Conservation (phyloP, 805 yeast species). For the Yarrowia sp. region DNA sequence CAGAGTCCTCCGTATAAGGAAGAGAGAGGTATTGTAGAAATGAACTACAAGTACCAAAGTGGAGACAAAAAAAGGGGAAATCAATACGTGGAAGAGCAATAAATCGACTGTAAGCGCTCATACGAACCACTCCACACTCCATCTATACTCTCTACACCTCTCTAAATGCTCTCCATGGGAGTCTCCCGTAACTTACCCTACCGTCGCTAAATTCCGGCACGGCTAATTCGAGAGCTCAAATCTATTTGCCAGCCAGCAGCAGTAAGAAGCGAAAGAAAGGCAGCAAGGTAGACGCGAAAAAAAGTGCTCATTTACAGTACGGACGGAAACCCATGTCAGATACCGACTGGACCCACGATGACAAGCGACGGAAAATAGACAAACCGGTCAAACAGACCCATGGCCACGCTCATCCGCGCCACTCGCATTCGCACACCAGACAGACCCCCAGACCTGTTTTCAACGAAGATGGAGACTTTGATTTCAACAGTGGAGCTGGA, state of each 20-base stretch:
- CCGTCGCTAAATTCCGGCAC: conserved; percentile 12
- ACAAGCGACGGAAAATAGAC: conserved; percentile 32
- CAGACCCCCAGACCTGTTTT: conserved; percentile 34
- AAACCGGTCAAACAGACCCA: conserved; percentile 36
- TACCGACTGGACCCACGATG: conserved; percentile 36
- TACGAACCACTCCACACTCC: too few species aligned
- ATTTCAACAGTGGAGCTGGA: conserved; percentile 28
- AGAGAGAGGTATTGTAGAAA: too few species aligned
- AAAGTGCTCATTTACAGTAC: too few species aligned
- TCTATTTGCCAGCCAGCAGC: too few species aligned
- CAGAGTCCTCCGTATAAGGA: too few species aligned
- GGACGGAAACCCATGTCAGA: conserved; percentile 19
- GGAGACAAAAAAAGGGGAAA: too few species aligned
- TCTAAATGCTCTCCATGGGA: background rate
- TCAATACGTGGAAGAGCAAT: accelerated
- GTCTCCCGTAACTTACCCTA: background rate
- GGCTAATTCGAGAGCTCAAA: background rate
- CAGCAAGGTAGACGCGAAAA: background rate
- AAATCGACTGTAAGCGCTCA: too few species aligned
- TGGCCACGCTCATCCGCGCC: conserved; percentile 38
- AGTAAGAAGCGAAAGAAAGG: background rate
- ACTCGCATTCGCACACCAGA: conserved; percentile 26
- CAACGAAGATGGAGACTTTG: conserved; percentile 38
- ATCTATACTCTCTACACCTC: background rate
- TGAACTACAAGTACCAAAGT: too few species aligned